These are phyloP conservation scores for Penicillium sp. DNA, from an alignment of 2,329 filamentous ascomycete species.

Conservation along the genomic window DNA sequence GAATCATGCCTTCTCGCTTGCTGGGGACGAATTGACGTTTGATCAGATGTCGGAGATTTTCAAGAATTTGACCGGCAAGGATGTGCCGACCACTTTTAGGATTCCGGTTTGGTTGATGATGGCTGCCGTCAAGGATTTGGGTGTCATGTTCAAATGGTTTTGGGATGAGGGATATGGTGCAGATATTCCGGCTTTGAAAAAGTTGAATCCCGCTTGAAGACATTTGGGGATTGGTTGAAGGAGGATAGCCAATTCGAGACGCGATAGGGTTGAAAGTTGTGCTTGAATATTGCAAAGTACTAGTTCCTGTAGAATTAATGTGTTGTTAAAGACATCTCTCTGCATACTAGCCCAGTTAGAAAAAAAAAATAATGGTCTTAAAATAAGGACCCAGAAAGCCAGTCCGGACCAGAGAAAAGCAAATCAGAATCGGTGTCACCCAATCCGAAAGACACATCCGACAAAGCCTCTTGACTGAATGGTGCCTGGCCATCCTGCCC, in stretches of 20 bases:
- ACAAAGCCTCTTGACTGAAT: background rate
- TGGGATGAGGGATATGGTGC: constrained; percentile 47
- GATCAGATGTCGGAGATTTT: constrained; percentile 47
- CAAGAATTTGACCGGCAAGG: constrained; percentile 45
- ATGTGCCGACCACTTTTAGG: constrained; percentile 43
- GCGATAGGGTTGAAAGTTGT: background rate
- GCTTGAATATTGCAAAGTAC: background rate
- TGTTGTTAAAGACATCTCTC: background rate
- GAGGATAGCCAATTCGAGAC: constrained; percentile 44
- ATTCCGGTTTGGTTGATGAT: constrained; percentile 42
- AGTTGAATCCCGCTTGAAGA: constrained; percentile 46
- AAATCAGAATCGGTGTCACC: background rate
- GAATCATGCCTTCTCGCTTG: constrained; percentile 47
- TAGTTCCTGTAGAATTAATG: background rate
- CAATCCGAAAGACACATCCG: background rate
- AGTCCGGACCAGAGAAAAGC: background rate
- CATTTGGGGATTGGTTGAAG: constrained; percentile 50
- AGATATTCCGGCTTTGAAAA: constrained; percentile 44
- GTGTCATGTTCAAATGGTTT: constrained; percentile 54
- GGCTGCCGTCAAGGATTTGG: constrained; percentile 44
- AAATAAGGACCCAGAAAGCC: background rate
- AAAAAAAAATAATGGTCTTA: background rate
- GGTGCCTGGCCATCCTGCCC: background rate
- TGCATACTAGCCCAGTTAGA: background rate
- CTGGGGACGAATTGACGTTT: constrained; percentile 53